A percentile compares a stretch with the other conserved stretches of the same genome.
phyloP scores from a whole-genome alignment of 805 yeast species.

The Kuraishia hungarica region DNA sequence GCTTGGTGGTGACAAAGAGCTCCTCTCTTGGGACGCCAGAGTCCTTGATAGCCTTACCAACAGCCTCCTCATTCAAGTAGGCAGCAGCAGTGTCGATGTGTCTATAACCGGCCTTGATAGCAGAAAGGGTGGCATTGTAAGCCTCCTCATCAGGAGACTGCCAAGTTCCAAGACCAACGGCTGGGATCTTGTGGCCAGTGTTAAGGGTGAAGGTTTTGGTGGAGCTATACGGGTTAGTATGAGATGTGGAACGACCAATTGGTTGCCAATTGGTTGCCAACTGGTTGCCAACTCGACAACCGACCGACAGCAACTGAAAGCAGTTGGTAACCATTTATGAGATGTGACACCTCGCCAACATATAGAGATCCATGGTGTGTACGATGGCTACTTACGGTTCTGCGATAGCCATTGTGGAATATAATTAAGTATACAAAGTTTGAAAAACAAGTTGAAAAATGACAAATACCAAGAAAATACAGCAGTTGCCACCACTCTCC shows the following conservation, averaged over 20 bases:
- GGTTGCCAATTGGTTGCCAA: background rate
- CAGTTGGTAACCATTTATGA: too few species aligned
- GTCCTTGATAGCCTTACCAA: slow-evolving; percentile 52
- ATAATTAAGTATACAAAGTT: too few species aligned
- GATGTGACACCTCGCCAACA: too few species aligned
- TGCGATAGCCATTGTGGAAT: too few species aligned
- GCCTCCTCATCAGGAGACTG: slow-evolving; percentile 41
- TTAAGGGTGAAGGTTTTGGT: slow-evolving; percentile 29
- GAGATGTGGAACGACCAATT: background rate
- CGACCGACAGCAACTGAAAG: too few species aligned
- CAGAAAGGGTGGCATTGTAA: slow-evolving; percentile 45
- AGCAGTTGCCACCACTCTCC: background rate
- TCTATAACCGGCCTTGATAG: slow-evolving; percentile 57
- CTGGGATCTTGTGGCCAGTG: slow-evolving; percentile 56
- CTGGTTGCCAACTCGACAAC: too few species aligned
- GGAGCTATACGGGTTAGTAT: slow-evolving; percentile 2
- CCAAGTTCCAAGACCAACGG: slow-evolving; percentile 73
- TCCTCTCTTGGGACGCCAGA: slow-evolving; percentile 36
- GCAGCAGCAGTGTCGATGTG: slow-evolving; percentile 71
- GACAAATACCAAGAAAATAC: too few species aligned
- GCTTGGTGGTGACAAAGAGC: slow-evolving; percentile 55
- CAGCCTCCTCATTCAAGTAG: slow-evolving; percentile 60
- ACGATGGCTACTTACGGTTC: too few species aligned
- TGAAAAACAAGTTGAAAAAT: too few species aligned
- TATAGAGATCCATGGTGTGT: too few species aligned